Evolutionary conservation across 129 eudicot genomes (phyloP).

Genomic region (Flaveria sonorensis): DNA sequence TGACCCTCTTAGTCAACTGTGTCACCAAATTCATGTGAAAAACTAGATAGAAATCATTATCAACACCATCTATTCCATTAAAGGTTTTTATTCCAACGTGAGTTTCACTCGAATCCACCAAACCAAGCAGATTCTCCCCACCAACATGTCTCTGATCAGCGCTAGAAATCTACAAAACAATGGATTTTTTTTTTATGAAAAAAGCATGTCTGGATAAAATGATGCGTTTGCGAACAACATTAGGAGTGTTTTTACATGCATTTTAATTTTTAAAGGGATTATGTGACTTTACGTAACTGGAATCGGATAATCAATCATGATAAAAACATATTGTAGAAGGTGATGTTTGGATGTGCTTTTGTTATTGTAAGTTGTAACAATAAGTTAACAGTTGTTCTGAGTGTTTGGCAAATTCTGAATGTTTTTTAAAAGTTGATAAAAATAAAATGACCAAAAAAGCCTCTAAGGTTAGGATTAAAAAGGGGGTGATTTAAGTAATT

Average conservation of each 20-base stretch:
- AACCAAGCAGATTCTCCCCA: constrained; percentile 53
- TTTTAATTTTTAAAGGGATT: background rate
- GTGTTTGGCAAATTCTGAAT: too few relatives aligned
- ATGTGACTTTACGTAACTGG: background rate
- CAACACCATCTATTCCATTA: constrained; percentile 36
- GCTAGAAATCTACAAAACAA: constrained; percentile 52
- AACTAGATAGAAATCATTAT: constrained; percentile 57
- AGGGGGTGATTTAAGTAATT: too few relatives aligned
- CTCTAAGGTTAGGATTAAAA: too few relatives aligned
- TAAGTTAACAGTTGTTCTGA: too few relatives aligned
- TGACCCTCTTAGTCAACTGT: constrained; percentile 44
- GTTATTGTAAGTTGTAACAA: background rate
- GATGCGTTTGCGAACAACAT: background rate
- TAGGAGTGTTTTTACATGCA: background rate
- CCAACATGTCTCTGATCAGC: constrained; percentile 38
- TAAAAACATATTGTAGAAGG: background rate
- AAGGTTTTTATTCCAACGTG: constrained; percentile 57
- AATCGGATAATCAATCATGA: background rate
- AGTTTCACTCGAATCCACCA: constrained; percentile 55
- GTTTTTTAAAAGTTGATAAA: too few relatives aligned
- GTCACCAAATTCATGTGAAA: constrained; percentile 54
- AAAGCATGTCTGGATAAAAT: background rate
- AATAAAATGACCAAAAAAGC: too few relatives aligned
- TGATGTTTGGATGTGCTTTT: background rate
- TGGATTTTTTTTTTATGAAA: background rate